Percentiles rank a stretch among this genome's conserved stretches.
These are phyloP conservation scores for Alternaria conjuncta DNA, from an alignment of 2,329 filamentous ascomycete species.

Conservation along the genomic window DNA sequence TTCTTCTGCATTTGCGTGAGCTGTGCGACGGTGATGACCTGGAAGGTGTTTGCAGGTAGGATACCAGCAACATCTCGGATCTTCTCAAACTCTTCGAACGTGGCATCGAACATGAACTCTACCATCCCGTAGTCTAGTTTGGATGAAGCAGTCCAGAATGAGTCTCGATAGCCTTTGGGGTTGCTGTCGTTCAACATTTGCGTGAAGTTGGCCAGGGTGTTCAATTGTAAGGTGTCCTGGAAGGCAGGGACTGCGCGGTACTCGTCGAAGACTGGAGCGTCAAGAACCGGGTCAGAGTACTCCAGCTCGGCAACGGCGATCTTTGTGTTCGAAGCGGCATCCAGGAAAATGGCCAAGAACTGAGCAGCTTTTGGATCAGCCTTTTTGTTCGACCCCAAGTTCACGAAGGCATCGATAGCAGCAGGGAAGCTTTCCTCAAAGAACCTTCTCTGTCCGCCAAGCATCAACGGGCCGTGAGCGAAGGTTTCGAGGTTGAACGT, in stretches of 20 bases:
- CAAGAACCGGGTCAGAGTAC: constrained; percentile 4
- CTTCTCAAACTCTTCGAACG: constrained; percentile 14
- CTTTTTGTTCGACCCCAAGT: constrained; percentile 2
- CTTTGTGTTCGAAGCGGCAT: background rate
- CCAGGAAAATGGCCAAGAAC: background rate
- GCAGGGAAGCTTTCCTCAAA: constrained; percentile 15
- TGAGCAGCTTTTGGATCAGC: constrained; percentile 9
- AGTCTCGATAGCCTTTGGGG: constrained; percentile 18
- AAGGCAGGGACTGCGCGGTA: constrained; percentile 10
- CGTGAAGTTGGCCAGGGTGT: constrained; percentile 23
- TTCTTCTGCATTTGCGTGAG: constrained; percentile 25
- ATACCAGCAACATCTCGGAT: constrained; percentile 8
- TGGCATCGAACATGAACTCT: constrained; percentile 15
- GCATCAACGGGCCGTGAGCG: constrained; percentile 18
- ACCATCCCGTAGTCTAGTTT: constrained; percentile 21
- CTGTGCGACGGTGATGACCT: constrained; percentile 23
- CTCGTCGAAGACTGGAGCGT: constrained; percentile 8
- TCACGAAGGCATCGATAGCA: constrained; percentile 22
- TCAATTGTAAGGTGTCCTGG: constrained; percentile 21
- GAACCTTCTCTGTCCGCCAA: constrained; percentile 7
- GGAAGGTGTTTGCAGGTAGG: constrained; percentile 21
- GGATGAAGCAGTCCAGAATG: constrained; percentile 29
- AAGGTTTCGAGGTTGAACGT: constrained; percentile 24
- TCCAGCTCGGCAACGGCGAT: constrained; percentile 6
- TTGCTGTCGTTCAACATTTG: constrained; percentile 12